A percentile compares a stretch with the other conserved stretches of the same genome.
Evolutionary conservation across 1,284 basidiomycete species (phyloP).

Genomic region (Mycena sp.): DNA sequence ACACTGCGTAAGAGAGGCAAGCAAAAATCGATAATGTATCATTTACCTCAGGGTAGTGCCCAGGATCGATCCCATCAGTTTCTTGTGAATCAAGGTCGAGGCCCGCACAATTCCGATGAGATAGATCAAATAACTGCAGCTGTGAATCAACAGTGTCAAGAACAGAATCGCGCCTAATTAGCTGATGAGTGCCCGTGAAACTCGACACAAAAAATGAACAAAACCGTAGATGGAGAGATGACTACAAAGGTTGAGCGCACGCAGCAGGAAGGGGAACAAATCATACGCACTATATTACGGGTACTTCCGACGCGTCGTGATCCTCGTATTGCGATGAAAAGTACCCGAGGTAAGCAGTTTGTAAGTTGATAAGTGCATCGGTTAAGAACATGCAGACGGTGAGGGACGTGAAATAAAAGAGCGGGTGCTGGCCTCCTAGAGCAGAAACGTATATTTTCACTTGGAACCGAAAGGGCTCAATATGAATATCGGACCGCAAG

Average conservation of each 20-base stretch:
- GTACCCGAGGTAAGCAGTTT: constrained; percentile 57
- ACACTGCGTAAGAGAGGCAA: not conserved
- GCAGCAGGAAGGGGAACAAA: not conserved
- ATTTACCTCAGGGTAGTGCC: constrained; percentile 34
- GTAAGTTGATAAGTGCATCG: constrained; percentile 39
- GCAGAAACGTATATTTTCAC: constrained; percentile 18
- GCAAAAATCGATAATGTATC: not conserved
- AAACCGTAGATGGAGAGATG: constrained; percentile 26
- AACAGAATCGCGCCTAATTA: constrained; percentile 3
- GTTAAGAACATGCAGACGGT: constrained; percentile 32
- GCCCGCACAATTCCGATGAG: constrained; percentile 29
- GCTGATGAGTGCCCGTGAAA: not conserved
- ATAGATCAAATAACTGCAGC: constrained; percentile 18
- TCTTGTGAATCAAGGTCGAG: constrained; percentile 30
- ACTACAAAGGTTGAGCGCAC: constrained; percentile 44
- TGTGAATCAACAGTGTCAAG: constrained; percentile 1
- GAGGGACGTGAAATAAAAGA: constrained; percentile 50
- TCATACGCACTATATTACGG: constrained; percentile 38
- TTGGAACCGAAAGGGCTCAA: not conserved
- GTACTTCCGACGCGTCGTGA: constrained; percentile 26
- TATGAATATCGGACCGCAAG: not conserved
- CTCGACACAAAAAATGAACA: not conserved
- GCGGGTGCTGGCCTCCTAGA: constrained; percentile 37
- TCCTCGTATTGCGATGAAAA: constrained; percentile 21
- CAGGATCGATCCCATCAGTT: constrained; percentile 34